Evolutionary conservation across 148 eudicot species (phyloP).

Genomic region (Rhododendron griersonianum): DNA sequence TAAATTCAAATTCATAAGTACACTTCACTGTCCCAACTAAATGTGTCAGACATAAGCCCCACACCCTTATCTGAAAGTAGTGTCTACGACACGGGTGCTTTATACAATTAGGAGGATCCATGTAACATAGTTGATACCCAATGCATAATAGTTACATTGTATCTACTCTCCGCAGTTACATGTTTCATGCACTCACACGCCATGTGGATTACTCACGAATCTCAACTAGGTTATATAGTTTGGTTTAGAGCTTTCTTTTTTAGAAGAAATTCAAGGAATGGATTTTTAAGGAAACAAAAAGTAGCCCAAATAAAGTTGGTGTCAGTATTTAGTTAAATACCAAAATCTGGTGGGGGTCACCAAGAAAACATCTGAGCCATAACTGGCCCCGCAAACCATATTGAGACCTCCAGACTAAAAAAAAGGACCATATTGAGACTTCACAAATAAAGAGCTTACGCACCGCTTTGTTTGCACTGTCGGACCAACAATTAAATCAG

Average conservation of each 20-base stretch:
- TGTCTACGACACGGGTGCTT: no score
- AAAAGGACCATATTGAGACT: not conserved
- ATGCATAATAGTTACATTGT: not conserved
- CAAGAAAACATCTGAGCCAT: not conserved
- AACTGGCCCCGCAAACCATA: not conserved
- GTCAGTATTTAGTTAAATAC: not conserved
- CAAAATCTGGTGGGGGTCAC: not conserved
- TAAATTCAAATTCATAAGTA: not conserved
- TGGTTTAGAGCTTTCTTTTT: not conserved
- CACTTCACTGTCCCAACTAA: not conserved
- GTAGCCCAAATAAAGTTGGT: not conserved
- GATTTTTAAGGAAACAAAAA: not conserved
- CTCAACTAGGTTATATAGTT: not conserved
- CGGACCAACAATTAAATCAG: conserved; percentile 57
- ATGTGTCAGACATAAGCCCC: no score
- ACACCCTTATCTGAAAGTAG: not conserved
- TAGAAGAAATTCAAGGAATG: not conserved
- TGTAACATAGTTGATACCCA: not conserved
- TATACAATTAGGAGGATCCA: no score
- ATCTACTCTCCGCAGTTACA: not conserved
- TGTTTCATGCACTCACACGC: not conserved
- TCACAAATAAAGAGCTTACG: conserved; percentile 9
- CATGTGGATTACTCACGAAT: not conserved
- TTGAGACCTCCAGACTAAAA: not conserved
- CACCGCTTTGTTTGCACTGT: conserved; percentile 47